Conservation (phyloP, 2,329 filamentous ascomycete species). For the Fusarium beomiforme region DNA sequence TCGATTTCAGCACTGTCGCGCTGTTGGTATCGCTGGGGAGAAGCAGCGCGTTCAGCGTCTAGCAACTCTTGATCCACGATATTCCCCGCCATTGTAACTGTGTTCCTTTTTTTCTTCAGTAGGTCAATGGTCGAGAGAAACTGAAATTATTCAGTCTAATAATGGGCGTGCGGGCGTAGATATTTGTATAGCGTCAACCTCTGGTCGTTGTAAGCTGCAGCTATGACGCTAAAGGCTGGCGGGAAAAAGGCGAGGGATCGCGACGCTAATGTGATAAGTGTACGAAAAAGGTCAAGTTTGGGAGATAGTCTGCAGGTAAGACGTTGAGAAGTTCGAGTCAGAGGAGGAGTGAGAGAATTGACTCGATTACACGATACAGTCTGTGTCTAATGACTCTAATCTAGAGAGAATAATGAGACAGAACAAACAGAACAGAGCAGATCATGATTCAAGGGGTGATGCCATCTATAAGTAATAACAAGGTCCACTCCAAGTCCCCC, state of each 20-base stretch:
- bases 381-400: background rate
- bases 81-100: slow-evolving; percentile 55
- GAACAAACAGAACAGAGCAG: background rate
- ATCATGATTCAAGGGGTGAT: slow-evolving; percentile 24
- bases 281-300: slow-evolving; percentile 19
- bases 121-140: background rate
- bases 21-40: slow-evolving; percentile 50
- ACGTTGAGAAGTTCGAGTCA: background rate
- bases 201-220: slow-evolving; percentile 11
- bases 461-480: slow-evolving; percentile 33
- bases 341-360: background rate
- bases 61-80: slow-evolving; percentile 64
- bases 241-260: slow-evolving; percentile 15
- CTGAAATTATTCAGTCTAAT: background rate
- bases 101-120: background rate
- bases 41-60: slow-evolving; percentile 65
- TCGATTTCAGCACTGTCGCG: slow-evolving; percentile 66
- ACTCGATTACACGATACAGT: background rate
- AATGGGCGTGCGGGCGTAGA: slow-evolving; percentile 5
- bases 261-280: slow-evolving; percentile 21
- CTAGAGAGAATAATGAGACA: background rate
- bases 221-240: slow-evolving; percentile 38
- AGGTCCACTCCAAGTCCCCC: slow-evolving; percentile 3
- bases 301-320: slow-evolving; percentile 6
- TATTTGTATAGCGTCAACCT: slow-evolving; percentile 5